Base-by-base conservation (phyloP, 2,329 filamentous ascomycete species). In the Scytalidium lignicola region DNA sequence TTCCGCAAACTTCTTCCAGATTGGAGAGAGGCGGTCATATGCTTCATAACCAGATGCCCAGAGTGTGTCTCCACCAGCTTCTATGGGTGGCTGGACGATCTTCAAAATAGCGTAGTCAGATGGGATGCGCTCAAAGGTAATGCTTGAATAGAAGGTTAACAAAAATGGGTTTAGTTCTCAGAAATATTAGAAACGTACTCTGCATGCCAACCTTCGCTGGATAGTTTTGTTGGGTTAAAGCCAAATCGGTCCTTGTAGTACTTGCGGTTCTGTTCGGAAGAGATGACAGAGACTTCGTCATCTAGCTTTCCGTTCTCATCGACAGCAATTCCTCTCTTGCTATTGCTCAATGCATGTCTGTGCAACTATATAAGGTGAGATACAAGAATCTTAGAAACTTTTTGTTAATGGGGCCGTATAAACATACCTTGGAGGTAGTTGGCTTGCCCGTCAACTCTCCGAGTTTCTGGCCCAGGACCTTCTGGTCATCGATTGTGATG, bases 281-380 rank as follows among this genome's bases (percentile, higher is more conserved):
- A 77, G 60, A 81, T 80, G 47, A 79, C 74, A 47, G 71, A 76
- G 52, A 81, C 74, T 58, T 82, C 71, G 55, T 79, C 74, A 45
- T 75, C 74, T 1, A 76, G 66, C 56, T 79, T 73, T 49, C 71
- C 73, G 18, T 71, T 72, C 53, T 76, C 74, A 45, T 79, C 74
- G 1, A 70, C 68, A 23, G 68, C 64, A 43, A 71, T 68, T 23
- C 69, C 67, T 10, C 73, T 67, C 47, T 69, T 68, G 43, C 71
- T 74, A 61, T 78, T 77, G 55, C 73, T 74, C 21, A 80, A 57
- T 5, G 78, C 77, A 54, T 81, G 78, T 7, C 79, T 70, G 50
- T 81, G 78, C 20, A 82, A 67, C 2, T 67, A 66, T 2, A 74
- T 78, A 2, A 69, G 26, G 42, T 51, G 26, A 47, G 58, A 67